Base-by-base conservation (phyloP, 495 filamentous ascomycete species). In the Hypomontagnella monticulosa region DNA sequence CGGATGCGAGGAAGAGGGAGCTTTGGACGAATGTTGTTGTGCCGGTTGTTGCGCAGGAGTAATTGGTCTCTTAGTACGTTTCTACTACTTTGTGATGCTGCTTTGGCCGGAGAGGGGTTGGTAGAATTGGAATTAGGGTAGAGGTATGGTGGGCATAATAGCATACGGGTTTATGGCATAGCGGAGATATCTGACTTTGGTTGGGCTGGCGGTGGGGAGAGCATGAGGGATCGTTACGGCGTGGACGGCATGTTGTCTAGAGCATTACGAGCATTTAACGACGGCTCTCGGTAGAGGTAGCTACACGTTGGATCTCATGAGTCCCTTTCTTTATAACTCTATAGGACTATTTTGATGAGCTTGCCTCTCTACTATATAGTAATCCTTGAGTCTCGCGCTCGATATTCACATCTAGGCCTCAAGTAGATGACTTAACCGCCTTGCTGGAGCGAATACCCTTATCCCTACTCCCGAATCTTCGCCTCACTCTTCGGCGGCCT, bases 401-500 rank as follows among this genome's bases (percentile, higher is more conserved):
- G 23, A 27, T 27, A 3, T 27, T 2, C 23, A 27, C 2, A 6
- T 27, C 23, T 6, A 27, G 23, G 23, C 6, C 2, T 27, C 23
- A 27, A 6, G 23, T 6, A 27, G 23, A 8, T 7, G 12, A 43
- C 15, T 18, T 43, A 43, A n/a, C n/a, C n/a, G n/a, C n/a, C n/a
- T n/a, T n/a, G n/a, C n/a, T n/a, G n/a, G n/a, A n/a, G n/a, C n/a
- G n/a, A 7, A 8, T 18, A 43, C 5, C n/a, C n/a, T n/a, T n/a
- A 11, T 10, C 10, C 40, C 40, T 69, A 82, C 34, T 78, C 83
- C 58, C 76, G 76, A 36, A 89, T 68, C 73, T 85, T 87, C 1
- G 89, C 89, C 70, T 93, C 88, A 49, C 82, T 79, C 81, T 87
- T 96, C 19, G 84, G 77, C 47, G 90, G 90, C 72, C 95, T 79